Percentiles rank a stretch among this genome's conserved stretches.
Conservation (phyloP, 2,329 filamentous ascomycete species). For the Aspergillus puulaauensis region DNA sequence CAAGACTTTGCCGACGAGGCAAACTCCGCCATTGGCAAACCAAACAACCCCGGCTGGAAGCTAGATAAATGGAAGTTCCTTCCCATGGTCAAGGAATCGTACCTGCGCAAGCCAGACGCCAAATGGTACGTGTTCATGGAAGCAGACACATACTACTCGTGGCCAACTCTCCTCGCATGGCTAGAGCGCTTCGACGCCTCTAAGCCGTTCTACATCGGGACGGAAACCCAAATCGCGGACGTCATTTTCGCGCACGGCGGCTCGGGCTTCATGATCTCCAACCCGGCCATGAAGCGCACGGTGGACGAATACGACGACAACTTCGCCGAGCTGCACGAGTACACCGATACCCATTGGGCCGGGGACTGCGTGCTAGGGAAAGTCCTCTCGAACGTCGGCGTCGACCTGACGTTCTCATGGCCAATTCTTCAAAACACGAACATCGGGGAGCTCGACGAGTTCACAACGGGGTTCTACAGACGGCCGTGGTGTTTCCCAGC, state of each 20-base stretch:
- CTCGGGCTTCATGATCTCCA: slow-evolving; percentile 54
- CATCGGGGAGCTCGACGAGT: slow-evolving; percentile 45
- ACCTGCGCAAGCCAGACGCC: slow-evolving; percentile 45
- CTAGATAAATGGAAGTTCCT: slow-evolving; percentile 61
- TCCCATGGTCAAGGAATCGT: slow-evolving; percentile 54
- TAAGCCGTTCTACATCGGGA: slow-evolving; percentile 54
- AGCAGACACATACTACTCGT: slow-evolving; percentile 58
- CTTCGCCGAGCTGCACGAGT: slow-evolving; percentile 44
- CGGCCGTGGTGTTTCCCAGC: slow-evolving; percentile 53
- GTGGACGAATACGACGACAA: slow-evolving; percentile 44
- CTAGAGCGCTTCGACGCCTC: slow-evolving; percentile 50
- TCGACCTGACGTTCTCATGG: slow-evolving; percentile 48
- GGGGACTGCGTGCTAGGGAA: slow-evolving; percentile 53
- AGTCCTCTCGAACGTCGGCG: slow-evolving; percentile 46
- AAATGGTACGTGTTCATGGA: slow-evolving; percentile 63
- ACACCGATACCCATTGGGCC: slow-evolving; percentile 49
- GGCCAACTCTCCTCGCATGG: slow-evolving; percentile 55
- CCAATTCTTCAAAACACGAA: slow-evolving; percentile 47
- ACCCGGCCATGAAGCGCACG: slow-evolving; percentile 47
- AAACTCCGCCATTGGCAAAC: slow-evolving; percentile 40
- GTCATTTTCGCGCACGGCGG: slow-evolving; percentile 55
- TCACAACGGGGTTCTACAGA: slow-evolving; percentile 40
- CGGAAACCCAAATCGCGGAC: slow-evolving; percentile 52
- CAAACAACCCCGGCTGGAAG: slow-evolving; percentile 51
- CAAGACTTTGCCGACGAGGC: slow-evolving; percentile 38